phyloP scores from a whole-genome alignment of 768 basidiomycete species.

The Pisolithus sp. region DNA sequence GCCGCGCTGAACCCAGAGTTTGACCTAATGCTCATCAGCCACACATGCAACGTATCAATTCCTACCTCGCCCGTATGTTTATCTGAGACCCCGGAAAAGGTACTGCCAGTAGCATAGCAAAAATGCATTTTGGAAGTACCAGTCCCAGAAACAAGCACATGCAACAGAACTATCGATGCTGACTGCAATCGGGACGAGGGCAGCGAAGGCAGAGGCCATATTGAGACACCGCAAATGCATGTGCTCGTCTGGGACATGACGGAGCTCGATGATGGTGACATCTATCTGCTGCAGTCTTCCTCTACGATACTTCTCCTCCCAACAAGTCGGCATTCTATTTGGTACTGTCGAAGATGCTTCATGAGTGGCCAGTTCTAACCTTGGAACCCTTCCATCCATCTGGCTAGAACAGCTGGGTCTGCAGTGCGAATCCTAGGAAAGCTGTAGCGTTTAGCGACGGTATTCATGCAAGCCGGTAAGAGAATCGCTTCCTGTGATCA shows the following conservation, averaged over 20 bases:
- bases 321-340: too few species aligned
- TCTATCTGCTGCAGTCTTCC: slow-evolving; percentile 1
- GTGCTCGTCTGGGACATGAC: slow-evolving; percentile 11
- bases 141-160: slow-evolving; percentile 23
- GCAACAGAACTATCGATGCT: slow-evolving; percentile 24
- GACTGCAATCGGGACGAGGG: slow-evolving; percentile 25
- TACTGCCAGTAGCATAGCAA: too few species aligned
- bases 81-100: too few species aligned
- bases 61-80: too few species aligned
- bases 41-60: slow-evolving; percentile 37
- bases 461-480: slow-evolving; percentile 23
- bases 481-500: slow-evolving; percentile 27
- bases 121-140: too few species aligned
- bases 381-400: slow-evolving; percentile 25
- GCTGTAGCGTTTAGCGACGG: slow-evolving; percentile 26
- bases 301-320: too few species aligned
- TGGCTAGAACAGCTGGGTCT: slow-evolving; percentile 14
- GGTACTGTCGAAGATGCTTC: too few species aligned
- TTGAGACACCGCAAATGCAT: slow-evolving; percentile 17
- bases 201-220: slow-evolving; percentile 17
- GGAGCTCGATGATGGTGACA: slow-evolving; percentile 24
- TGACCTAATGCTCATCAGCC: slow-evolving; percentile 71
- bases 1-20: slow-evolving; percentile 56
- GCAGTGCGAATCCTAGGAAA: slow-evolving; percentile 15
- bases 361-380: slow-evolving; percentile 14